phyloP scores from a whole-genome alignment of 2,329 filamentous ascomycete genomes.

The Chaetoscypha palmicola region DNA sequence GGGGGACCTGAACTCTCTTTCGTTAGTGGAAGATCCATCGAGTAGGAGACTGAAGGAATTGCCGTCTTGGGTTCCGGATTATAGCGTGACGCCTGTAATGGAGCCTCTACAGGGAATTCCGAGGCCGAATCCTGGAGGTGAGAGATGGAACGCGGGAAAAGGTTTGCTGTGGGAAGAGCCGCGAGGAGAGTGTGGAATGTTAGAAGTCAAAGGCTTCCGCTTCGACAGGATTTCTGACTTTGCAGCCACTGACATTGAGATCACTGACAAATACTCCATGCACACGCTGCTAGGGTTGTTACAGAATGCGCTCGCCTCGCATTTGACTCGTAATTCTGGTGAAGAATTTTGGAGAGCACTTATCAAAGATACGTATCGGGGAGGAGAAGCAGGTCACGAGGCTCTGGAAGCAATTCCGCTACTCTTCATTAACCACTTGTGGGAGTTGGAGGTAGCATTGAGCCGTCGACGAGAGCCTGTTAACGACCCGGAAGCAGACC shows the following conservation, averaged over 20 bases:
- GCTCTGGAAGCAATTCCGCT: slow-evolving; percentile 2
- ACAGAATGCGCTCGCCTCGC: background rate
- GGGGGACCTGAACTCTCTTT: slow-evolving; percentile 14
- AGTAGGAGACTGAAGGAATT: slow-evolving; percentile 1
- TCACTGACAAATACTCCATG: background rate
- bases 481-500: background rate
- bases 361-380: slow-evolving; percentile 11
- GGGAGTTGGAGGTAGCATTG: background rate
- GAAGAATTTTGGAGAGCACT: slow-evolving; percentile 14
- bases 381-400: background rate
- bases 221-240: slow-evolving; percentile 2
- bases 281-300: slow-evolving; percentile 1
- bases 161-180: background rate
- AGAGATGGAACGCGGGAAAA: slow-evolving; percentile 12
- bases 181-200: background rate
- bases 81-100: slow-evolving; percentile 2
- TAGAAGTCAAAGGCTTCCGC: background rate
- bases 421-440: slow-evolving; percentile 1
- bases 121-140: slow-evolving; percentile 1
- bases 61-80: slow-evolving; percentile 18
- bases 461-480: background rate
- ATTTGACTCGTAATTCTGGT: background rate
- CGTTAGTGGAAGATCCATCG: slow-evolving; percentile 11
- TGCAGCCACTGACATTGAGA: slow-evolving; percentile 1
- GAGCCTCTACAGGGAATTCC: slow-evolving; percentile 12